Percentiles rank a stretch among this genome's conserved stretches.
These are phyloP conservation scores for Saccharomycopsis malanga DNA, from an alignment of 805 yeast species.

Conservation along the genomic window DNA sequence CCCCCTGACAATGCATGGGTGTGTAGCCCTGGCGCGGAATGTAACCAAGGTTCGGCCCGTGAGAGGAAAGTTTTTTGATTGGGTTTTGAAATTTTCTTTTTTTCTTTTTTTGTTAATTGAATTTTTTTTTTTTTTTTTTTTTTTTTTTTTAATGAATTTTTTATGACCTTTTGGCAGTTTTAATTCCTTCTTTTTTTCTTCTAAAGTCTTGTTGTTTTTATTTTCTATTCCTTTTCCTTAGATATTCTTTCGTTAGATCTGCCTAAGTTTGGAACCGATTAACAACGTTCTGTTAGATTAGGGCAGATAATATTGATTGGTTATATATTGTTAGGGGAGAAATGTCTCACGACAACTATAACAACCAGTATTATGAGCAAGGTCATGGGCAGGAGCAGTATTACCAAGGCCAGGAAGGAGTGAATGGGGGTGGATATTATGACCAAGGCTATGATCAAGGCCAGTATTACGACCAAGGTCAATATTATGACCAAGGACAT, in stretches of 20 bases:
- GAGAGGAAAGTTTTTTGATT: neutral
- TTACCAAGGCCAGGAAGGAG: constrained; percentile 19
- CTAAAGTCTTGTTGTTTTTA: neutral
- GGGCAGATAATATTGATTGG: too few species aligned
- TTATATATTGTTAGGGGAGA: too few species aligned
- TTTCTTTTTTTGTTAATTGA: neutral
- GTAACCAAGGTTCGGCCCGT: too few species aligned
- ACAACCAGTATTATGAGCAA: constrained; percentile 14
- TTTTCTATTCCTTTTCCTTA: neutral
- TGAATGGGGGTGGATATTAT: constrained; percentile 29
- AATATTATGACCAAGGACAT: constrained; percentile 32
- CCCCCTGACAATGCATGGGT: too few species aligned
- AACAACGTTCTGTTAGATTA: too few species aligned
- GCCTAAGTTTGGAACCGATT: too few species aligned
- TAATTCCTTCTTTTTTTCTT: neutral
- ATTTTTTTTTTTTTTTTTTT: too few species aligned
- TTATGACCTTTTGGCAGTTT: neutral
- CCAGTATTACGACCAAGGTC: constrained; percentile 35
- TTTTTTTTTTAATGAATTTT: neutral
- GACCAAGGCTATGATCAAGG: constrained; percentile 38
- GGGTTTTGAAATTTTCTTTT: too few species aligned
- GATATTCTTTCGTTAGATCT: too few species aligned
- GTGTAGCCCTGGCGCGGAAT: too few species aligned
- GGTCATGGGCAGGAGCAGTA: constrained; percentile 19
- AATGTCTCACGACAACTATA: constrained; percentile 20